Conservation (phyloP, 2,329 filamentous ascomycete species). For the Ustulina deusta region DNA sequence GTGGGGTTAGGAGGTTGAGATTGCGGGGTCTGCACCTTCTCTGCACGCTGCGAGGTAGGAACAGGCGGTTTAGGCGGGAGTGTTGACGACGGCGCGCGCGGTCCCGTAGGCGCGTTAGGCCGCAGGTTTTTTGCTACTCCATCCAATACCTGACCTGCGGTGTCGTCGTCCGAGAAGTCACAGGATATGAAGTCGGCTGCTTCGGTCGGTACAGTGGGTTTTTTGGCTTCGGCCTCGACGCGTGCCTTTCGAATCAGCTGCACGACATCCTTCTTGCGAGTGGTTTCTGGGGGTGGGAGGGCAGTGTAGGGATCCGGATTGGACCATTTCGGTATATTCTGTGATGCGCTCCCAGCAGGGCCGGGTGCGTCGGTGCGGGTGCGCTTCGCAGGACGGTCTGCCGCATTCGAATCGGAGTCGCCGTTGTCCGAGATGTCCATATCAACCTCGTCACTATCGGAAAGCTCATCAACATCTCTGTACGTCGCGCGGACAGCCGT, state of each 20-base stretch:
- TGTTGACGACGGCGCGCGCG: conserved; percentile 40
- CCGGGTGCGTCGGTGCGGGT: conserved; percentile 50
- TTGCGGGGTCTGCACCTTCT: conserved; percentile 6
- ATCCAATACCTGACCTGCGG: conserved; percentile 45
- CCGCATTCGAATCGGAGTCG: conserved; percentile 54
- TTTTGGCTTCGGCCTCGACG: conserved; percentile 65
- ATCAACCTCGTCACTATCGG: conserved; percentile 72
- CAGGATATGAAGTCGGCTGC: conserved; percentile 92
- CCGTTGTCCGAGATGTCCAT: conserved; percentile 72
- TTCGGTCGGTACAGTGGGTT: conserved; percentile 65
- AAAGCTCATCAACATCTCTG: conserved; percentile 67
- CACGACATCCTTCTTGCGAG: conserved; percentile 86
- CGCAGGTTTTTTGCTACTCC: neutral
- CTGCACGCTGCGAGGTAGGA: conserved; percentile 17
- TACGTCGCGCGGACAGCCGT: conserved; percentile 63
- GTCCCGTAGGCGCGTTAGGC: conserved; percentile 51
- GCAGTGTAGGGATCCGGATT: conserved; percentile 95
- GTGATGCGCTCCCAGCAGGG: conserved; percentile 51
- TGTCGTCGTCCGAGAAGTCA: conserved; percentile 71
- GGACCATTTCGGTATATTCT: conserved; percentile 82
- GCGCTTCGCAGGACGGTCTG: conserved; percentile 59
- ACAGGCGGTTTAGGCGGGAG: conserved; percentile 39
- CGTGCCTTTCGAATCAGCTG: conserved; percentile 92
- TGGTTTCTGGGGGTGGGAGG: conserved; percentile 79
- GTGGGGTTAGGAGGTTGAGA: conserved; percentile 25